Evolutionary conservation across 495 filamentous ascomycete genomes (phyloP).

Genomic region (Diplogelasinospora grovesii): DNA sequence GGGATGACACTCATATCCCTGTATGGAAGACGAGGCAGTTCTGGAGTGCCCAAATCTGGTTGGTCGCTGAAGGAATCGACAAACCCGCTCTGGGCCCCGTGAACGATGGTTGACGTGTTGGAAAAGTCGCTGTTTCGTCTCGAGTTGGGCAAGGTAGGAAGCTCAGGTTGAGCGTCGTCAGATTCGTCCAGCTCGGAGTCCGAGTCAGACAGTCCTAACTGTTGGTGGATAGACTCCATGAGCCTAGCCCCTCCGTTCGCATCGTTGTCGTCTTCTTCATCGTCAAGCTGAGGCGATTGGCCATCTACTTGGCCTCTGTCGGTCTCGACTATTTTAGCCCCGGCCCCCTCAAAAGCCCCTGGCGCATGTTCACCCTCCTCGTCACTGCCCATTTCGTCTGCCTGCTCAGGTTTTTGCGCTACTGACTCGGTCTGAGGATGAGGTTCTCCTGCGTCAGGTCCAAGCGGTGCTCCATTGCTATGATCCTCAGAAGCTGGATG

Average conservation of each 20-base stretch:
- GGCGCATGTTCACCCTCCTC: background rate
- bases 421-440: background rate
- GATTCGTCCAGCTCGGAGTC: conserved; percentile 9
- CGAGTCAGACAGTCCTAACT: conserved; percentile 1
- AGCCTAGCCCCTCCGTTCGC: background rate
- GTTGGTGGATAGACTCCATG: background rate
- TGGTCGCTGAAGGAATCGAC: conserved; percentile 25
- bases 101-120: conserved; percentile 33
- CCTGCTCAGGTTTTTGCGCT: background rate
- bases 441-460: too few relatives aligned
- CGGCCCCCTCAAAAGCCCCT: conserved; percentile 1
- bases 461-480: background rate
- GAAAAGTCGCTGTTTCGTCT: conserved; percentile 32
- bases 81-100: conserved; percentile 20
- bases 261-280: background rate
- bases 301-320: background rate
- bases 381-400: background rate
- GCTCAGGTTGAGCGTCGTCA: conserved; percentile 12
- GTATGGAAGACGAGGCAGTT: conserved; percentile 27
- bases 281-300: background rate
- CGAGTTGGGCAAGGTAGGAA: conserved; percentile 12
- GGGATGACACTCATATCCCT: conserved; percentile 14
- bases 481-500: conserved; percentile 12
- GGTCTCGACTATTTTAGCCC: too few relatives aligned
- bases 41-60: conserved; percentile 25